phyloP scores from a whole-genome alignment of 495 filamentous ascomycete species.

The Neurospora tetraspora region DNA sequence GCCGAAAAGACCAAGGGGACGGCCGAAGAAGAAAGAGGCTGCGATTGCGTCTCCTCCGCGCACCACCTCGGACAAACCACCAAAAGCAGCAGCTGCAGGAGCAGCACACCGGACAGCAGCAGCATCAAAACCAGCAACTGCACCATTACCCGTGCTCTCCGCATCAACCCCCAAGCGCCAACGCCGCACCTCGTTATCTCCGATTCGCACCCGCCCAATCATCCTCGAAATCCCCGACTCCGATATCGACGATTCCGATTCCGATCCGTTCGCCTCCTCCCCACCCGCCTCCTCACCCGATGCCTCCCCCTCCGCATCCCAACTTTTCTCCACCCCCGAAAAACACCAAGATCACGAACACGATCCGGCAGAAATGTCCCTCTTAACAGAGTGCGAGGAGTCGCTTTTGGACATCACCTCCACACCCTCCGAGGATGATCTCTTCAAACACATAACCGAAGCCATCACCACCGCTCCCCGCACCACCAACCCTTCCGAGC shows the following conservation, averaged over 20 bases:
- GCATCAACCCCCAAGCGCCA: constrained; percentile 11
- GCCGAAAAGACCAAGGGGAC: constrained; percentile 9
- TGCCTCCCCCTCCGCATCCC: constrained; percentile 16
- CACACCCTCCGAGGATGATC: constrained; percentile 26
- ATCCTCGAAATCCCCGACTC: constrained; percentile 58
- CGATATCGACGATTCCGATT: constrained; percentile 45
- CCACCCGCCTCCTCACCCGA: background rate
- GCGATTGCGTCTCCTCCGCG: background rate
- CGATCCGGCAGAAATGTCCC: constrained; percentile 16
- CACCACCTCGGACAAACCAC: background rate
- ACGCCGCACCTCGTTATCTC: background rate
- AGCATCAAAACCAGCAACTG: constrained; percentile 2
- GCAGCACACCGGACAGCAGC: constrained; percentile 2
- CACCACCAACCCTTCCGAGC: constrained; percentile 37
- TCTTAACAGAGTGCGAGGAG: constrained; percentile 28
- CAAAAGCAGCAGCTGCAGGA: background rate
- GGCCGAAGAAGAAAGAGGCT: constrained; percentile 12
- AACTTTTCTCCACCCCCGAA: constrained; percentile 24
- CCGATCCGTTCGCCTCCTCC: constrained; percentile 16
- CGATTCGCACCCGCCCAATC: constrained; percentile 8
- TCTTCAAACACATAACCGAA: constrained; percentile 55
- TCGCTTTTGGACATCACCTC: constrained; percentile 24
- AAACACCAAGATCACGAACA: background rate
- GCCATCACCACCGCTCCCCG: constrained; percentile 46
- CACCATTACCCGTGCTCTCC: constrained; percentile 7